Evolutionary conservation across 2,329 filamentous ascomycete genomes (phyloP).

Genomic region (Arthrinium phaeospermum): DNA sequence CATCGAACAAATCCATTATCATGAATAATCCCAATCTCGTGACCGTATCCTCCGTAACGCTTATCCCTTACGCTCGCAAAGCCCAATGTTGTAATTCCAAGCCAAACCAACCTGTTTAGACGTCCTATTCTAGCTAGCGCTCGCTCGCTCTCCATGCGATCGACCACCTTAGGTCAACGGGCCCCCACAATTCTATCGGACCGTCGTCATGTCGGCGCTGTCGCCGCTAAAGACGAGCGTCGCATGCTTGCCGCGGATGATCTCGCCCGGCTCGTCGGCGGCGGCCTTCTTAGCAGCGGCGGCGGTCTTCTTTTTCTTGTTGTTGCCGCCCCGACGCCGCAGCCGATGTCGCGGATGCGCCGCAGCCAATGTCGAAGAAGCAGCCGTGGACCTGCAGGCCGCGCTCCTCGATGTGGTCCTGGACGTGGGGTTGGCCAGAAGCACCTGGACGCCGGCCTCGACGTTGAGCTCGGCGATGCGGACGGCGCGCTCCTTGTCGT

Average conservation of each 20-base stretch:
- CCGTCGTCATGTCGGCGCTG: constrained; percentile 34
- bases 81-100: not conserved
- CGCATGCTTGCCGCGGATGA: constrained; percentile 55
- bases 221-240: constrained; percentile 55
- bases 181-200: not conserved
- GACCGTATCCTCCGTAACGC: not conserved
- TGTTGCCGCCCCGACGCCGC: constrained; percentile 42
- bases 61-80: not conserved
- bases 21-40: not conserved
- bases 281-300: constrained; percentile 18
- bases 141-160: not conserved
- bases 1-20: not conserved
- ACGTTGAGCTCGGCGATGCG: constrained; percentile 82
- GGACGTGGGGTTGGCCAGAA: constrained; percentile 74
- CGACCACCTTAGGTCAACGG: not conserved
- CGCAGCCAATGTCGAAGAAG: constrained; percentile 68
- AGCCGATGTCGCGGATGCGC: constrained; percentile 53
- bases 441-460: constrained; percentile 66
- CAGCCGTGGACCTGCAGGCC: constrained; percentile 79
- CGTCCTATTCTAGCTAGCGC: not conserved
- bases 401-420: constrained; percentile 72
- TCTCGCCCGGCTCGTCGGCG: constrained; percentile 34
- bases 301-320: constrained; percentile 12
- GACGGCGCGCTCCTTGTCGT: constrained; percentile 59
- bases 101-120: not conserved